Conservation (phyloP, 352 stramenopile species). For the Globisporangium mamillatum region DNA sequence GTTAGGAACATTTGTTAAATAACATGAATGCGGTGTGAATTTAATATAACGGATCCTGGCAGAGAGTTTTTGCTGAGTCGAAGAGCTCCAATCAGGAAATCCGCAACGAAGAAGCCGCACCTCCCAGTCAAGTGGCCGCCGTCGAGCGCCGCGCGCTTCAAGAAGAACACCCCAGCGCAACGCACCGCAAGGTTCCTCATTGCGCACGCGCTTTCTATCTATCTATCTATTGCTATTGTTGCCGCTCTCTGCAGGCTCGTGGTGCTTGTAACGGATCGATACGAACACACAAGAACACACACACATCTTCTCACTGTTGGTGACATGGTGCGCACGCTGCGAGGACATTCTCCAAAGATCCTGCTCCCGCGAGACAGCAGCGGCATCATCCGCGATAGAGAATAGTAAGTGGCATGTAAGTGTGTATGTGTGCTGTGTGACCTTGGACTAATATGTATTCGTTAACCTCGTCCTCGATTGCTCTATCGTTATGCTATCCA, state of each 20-base stretch:
- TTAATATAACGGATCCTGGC: not conserved
- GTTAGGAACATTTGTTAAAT: not conserved
- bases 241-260: not conserved
- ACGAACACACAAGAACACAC: not conserved
- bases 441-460: not conserved
- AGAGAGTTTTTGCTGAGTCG: not conserved
- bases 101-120: not conserved
- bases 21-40: not conserved
- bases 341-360: conserved; percentile 5
- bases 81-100: not conserved
- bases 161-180: not conserved
- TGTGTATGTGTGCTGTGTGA: conserved; percentile 4
- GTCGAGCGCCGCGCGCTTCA: not conserved
- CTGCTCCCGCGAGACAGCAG: conserved; percentile 8
- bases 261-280: not conserved
- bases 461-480: not conserved
- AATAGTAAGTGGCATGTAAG: conserved; percentile 30
- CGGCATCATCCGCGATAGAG: conserved; percentile 18
- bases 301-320: not conserved
- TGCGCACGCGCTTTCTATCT: not conserved
- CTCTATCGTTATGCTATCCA: conserved; percentile 12
- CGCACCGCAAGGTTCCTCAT: not conserved
- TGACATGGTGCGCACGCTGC: conserved; percentile 6
- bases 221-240: not conserved
- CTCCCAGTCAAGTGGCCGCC: not conserved